Percentiles rank a stretch among this genome's conserved stretches.
phyloP scores from a whole-genome alignment of 2,329 filamentous ascomycete species.

The Cercospora brassicicola region DNA sequence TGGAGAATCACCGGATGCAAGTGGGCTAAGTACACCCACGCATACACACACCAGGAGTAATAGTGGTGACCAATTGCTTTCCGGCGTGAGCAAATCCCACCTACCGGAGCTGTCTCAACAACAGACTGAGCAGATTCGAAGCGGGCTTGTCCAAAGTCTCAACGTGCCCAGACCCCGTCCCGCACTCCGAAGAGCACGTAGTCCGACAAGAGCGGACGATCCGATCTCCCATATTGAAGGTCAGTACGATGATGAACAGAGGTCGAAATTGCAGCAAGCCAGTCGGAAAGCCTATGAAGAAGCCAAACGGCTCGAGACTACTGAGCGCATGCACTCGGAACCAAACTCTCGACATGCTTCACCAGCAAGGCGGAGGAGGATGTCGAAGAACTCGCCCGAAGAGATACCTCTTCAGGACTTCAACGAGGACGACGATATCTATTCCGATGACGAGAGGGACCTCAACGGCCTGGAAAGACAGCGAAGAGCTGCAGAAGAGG shows the following conservation, averaged over 20 bases:
- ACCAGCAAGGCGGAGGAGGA: slow-evolving; percentile 19
- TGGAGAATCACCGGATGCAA: slow-evolving; percentile 21
- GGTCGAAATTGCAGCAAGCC: slow-evolving; percentile 28
- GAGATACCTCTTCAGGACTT: slow-evolving; percentile 37
- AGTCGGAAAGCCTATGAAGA: slow-evolving; percentile 38
- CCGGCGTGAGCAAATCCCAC: slow-evolving; percentile 29
- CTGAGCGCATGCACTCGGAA: slow-evolving; percentile 34
- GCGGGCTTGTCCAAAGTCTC: slow-evolving; percentile 29
- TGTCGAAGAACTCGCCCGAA: slow-evolving; percentile 21
- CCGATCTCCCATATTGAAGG: slow-evolving; percentile 28
- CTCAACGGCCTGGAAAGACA: slow-evolving; percentile 22
- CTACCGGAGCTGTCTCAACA: slow-evolving; percentile 36
- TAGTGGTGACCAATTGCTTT: slow-evolving; percentile 25
- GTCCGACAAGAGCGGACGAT: slow-evolving; percentile 12
- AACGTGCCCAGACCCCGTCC: slow-evolving; percentile 33
- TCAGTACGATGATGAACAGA: slow-evolving; percentile 28
- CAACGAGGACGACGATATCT: slow-evolving; percentile 31
- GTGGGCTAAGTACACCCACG: slow-evolving; percentile 26
- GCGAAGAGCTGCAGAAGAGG: slow-evolving; percentile 36
- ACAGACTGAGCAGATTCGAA: slow-evolving; percentile 35
- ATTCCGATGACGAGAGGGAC: slow-evolving; percentile 22
- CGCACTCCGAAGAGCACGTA: slow-evolving; percentile 32
- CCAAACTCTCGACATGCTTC: slow-evolving; percentile 36
- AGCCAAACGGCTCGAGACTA: slow-evolving; percentile 38
- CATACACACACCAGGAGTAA: slow-evolving; percentile 18